phyloP scores from a whole-genome alignment of 768 basidiomycete genomes.

The Leccinum truebloodii region DNA sequence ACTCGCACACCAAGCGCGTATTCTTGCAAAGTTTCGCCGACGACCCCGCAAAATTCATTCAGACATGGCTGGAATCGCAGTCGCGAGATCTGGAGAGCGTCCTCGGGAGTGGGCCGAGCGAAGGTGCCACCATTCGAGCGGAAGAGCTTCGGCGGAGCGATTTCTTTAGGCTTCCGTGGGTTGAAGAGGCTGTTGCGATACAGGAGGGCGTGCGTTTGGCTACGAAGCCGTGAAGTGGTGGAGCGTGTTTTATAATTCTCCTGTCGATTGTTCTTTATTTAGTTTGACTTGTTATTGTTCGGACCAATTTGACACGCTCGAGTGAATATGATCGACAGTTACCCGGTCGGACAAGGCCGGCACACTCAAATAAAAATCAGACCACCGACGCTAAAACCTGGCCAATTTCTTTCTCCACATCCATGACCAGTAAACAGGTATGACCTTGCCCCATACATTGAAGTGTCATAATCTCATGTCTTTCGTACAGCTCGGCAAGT shows the following conservation, averaged over 20 bases:
- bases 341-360: slow-evolving; percentile 17
- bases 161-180: slow-evolving; percentile 92
- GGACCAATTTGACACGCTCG: not conserved
- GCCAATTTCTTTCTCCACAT: slow-evolving; percentile 2
- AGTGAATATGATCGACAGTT: slow-evolving; percentile 6
- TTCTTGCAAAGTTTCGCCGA: slow-evolving; percentile 83
- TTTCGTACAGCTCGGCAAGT: slow-evolving; percentile 63
- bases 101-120: slow-evolving; percentile 83
- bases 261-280: slow-evolving; percentile 1
- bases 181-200: slow-evolving; percentile 82
- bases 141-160: slow-evolving; percentile 89
- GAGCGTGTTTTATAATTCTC: slow-evolving; percentile 1
- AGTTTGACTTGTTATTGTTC: not conserved
- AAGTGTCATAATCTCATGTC: not conserved
- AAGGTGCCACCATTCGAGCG: slow-evolving; percentile 76
- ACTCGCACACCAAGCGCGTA: slow-evolving; percentile 81
- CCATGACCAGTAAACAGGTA: slow-evolving; percentile 72
- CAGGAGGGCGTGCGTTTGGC: slow-evolving; percentile 80
- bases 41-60: slow-evolving; percentile 79
- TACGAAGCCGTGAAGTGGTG: slow-evolving; percentile 38
- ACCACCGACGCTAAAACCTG: slow-evolving; percentile 5
- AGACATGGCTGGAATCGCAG: slow-evolving; percentile 90
- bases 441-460: slow-evolving; percentile 11
- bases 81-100: slow-evolving; percentile 88
- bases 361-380: slow-evolving; percentile 22